A percentile compares a stretch with the other conserved stretches of the same genome.
Conservation (phyloP, 495 filamentous ascomycete genomes). For the Penicillium verhagenii region DNA sequence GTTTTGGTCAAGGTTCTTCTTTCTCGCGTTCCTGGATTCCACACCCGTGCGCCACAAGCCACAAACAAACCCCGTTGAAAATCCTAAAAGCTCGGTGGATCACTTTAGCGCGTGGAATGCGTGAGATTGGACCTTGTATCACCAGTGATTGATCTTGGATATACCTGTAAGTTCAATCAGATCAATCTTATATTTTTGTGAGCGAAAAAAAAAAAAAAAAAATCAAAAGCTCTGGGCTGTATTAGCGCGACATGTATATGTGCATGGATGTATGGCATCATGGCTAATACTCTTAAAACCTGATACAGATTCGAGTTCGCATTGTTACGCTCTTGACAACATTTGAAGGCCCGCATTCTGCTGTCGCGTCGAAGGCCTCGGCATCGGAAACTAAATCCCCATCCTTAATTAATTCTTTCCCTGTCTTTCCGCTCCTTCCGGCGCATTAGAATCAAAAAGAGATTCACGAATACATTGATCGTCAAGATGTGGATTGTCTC, state of each 20-base stretch:
- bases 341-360: background rate
- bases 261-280: background rate
- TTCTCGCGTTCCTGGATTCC: conserved; percentile 8
- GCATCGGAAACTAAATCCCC: background rate
- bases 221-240: no score
- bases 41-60: conserved; percentile 17
- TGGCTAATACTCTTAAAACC: background rate
- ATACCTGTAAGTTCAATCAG: background rate
- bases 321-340: background rate
- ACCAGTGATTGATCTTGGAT: background rate
- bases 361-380: conserved; percentile 1
- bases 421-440: background rate
- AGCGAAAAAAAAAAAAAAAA: no score
- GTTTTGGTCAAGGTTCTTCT: background rate
- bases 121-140: background rate
- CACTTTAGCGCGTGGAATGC: conserved; percentile 11
- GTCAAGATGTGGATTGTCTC: conserved; percentile 52
- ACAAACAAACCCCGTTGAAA: background rate
- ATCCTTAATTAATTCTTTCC: background rate
- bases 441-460: background rate
- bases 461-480: no score
- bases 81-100: conserved; percentile 14
- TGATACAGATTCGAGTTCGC: background rate
- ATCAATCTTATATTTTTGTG: no score
- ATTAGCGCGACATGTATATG: no score